Evolutionary conservation across 2,329 filamentous ascomycete species (phyloP).

Genomic region (Monosporascus sp.): DNA sequence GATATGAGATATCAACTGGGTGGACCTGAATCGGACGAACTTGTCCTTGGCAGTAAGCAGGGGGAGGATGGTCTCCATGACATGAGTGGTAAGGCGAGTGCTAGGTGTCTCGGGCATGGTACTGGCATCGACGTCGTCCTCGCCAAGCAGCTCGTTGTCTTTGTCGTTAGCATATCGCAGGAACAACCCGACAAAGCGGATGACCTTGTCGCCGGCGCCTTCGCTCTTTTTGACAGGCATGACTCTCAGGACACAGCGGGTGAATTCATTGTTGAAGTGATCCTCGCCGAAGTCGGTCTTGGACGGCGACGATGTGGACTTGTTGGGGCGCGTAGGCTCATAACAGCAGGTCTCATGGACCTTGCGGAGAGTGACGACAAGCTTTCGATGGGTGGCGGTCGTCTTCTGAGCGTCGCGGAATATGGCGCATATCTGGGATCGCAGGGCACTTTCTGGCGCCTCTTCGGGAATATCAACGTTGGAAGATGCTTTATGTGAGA

Average conservation of each 20-base stretch:
- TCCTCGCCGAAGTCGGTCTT: conserved; percentile 69
- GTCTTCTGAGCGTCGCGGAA: conserved; percentile 83
- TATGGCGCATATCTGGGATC: conserved; percentile 65
- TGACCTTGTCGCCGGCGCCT: conserved; percentile 74
- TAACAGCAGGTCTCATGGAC: conserved; percentile 81
- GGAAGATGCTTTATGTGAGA: conserved; percentile 35
- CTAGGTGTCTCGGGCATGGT: conserved; percentile 78
- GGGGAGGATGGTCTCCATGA: conserved; percentile 69
- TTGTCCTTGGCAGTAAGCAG: conserved; percentile 88
- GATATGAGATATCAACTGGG: conserved; percentile 84
- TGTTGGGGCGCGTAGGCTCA: conserved; percentile 49
- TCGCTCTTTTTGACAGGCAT: conserved; percentile 91
- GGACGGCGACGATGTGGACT: conserved; percentile 39
- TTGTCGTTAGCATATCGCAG: conserved; percentile 66
- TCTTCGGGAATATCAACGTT: conserved; percentile 61
- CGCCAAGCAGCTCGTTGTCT: conserved; percentile 62
- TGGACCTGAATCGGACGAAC: conserved; percentile 80
- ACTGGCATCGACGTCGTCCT: conserved; percentile 62
- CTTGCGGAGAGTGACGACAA: conserved; percentile 81
- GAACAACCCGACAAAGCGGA: conserved; percentile 85
- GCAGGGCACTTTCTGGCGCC: conserved; percentile 62
- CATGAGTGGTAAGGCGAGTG: conserved; percentile 66
- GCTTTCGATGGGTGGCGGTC: conserved; percentile 83
- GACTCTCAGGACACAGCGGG: conserved; percentile 73
- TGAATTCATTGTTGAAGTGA: conserved; percentile 82